Percentiles rank a stretch among this genome's conserved stretches.
Evolutionary conservation across 768 basidiomycete genomes (phyloP).

Genomic region (Cytidiella melzeri): DNA sequence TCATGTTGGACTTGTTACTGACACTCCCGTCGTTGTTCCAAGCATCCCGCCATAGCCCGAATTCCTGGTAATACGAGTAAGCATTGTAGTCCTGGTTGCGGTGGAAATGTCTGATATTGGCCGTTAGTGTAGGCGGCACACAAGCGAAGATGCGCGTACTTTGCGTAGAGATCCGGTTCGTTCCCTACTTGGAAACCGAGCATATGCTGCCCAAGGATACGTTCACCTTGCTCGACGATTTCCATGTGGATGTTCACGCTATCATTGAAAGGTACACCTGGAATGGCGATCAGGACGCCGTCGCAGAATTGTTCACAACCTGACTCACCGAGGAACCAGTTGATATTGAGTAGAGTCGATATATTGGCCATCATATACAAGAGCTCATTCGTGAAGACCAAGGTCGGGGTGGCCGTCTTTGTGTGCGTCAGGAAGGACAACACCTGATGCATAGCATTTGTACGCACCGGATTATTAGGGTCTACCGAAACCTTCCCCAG

Average conservation of each 20-base stretch:
- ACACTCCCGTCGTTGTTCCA: constrained; percentile 35
- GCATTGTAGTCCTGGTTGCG: constrained; percentile 30
- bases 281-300: neutral
- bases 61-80: constrained; percentile 45
- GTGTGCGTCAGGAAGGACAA: constrained; percentile 27
- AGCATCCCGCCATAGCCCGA: constrained; percentile 40
- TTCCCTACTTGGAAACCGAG: constrained; percentile 70
- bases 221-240: constrained; percentile 53
- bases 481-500: constrained; percentile 18
- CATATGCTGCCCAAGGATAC: constrained; percentile 57
- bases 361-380: constrained; percentile 45
- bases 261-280: constrained; percentile 62
- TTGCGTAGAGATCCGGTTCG: constrained; percentile 70
- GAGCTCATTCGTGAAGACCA: constrained; percentile 42
- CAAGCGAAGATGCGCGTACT: constrained; percentile 4
- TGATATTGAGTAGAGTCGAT: constrained; percentile 33
- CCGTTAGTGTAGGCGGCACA: neutral
- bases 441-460: constrained; percentile 6
- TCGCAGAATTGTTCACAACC: neutral
- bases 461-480: constrained; percentile 34
- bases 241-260: constrained; percentile 43
- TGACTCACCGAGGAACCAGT: constrained; percentile 40
- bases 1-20: constrained; percentile 39
- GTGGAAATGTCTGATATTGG: constrained; percentile 27
- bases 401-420: constrained; percentile 46